phyloP scores from a whole-genome alignment of 2,329 filamentous ascomycete genomes.

The Colletotrichum eleusines region DNA sequence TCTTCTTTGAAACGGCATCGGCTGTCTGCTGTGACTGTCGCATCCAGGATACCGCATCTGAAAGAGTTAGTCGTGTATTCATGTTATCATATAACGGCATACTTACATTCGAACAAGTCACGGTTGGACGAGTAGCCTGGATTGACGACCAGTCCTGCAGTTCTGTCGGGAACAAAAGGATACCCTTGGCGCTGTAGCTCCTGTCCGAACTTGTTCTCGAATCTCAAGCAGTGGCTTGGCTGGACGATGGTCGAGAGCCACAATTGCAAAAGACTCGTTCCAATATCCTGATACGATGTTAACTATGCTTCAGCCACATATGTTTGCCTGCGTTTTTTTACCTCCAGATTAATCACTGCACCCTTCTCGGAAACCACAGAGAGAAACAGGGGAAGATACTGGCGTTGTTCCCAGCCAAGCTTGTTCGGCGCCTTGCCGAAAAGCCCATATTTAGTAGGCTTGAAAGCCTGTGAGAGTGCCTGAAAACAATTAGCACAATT shows the following conservation, averaged over 20 bases:
- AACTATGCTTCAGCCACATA: conserved; percentile 10
- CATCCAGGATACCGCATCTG: conserved; percentile 62
- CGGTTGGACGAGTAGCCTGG: conserved; percentile 63
- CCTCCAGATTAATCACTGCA: conserved; percentile 60
- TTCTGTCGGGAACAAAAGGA: conserved; percentile 57
- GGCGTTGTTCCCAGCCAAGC: conserved; percentile 57
- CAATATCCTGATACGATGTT: conserved; percentile 51
- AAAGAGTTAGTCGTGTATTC: conserved; percentile 5
- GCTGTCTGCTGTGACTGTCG: conserved; percentile 59
- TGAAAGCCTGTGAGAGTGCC: conserved; percentile 60
- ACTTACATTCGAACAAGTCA: conserved; percentile 62
- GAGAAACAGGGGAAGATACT: conserved; percentile 64
- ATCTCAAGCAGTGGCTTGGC: conserved; percentile 58
- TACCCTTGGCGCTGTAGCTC: conserved; percentile 57
- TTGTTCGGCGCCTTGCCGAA: conserved; percentile 59
- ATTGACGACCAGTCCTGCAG: conserved; percentile 51
- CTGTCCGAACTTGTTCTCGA: conserved; percentile 64
- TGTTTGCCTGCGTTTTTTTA: conserved; percentile 42
- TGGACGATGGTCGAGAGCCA: conserved; percentile 67
- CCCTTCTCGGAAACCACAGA: conserved; percentile 59
- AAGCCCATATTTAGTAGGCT: conserved; percentile 60
- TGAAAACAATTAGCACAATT: conserved; percentile 46
- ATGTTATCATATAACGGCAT: background rate
- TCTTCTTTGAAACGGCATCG: conserved; percentile 50
- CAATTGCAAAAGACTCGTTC: conserved; percentile 61